Evolutionary conservation across 495 filamentous ascomycete species (phyloP), one percentile per base, ranked within the genome.

Genomic region (Talaromyces adpressus): DNA sequence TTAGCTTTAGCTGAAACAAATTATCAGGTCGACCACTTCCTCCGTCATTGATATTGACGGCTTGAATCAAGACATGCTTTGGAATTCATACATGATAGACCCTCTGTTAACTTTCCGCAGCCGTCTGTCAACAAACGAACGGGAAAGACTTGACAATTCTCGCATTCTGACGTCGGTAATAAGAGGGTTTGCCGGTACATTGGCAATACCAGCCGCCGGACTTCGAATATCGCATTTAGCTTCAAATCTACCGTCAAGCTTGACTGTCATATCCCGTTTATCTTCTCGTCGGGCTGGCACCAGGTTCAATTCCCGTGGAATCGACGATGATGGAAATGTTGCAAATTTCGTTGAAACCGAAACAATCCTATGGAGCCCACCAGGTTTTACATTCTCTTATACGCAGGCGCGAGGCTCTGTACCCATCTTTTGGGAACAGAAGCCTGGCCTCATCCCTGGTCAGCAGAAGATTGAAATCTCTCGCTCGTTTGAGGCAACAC

Each of bases 31-130:
- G 5, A 78, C 78, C 30, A 77, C 80, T 66, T 75, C 75, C 25
- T 70, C 85, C 20, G 80, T 85, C 18, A 92, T 94, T 65, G 89
- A 92, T 68, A 87, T 93, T 62, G 89, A 91, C 62, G 88, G 87
- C 59, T 85, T 97, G 32, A 91, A 98, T 73, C 87, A 90, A 63
- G 88, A 89, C 6, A 97, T 96, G 75, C 75, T 98, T 29, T 98
- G 94, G 94, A 98, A 98, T 67, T 92, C 90, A 9, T 96, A 94
- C 75, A 98, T 98, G 93, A 96, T 98, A 64, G 83, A 88, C 62
- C 93, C 95, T 7, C 82, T 98, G 60, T 87, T 98, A 47, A 81
- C 88, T 59, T 98, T 98, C 70, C 87, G 94, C 27, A 91, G 88
- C 14, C 85, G 90, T 18, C 78, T 98, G 20, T 82, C 89, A 16